Evolutionary conservation across 495 filamentous ascomycete species (phyloP), one percentile per base, ranked within the genome.

Genomic region (Elaphomyces granulatus): DNA sequence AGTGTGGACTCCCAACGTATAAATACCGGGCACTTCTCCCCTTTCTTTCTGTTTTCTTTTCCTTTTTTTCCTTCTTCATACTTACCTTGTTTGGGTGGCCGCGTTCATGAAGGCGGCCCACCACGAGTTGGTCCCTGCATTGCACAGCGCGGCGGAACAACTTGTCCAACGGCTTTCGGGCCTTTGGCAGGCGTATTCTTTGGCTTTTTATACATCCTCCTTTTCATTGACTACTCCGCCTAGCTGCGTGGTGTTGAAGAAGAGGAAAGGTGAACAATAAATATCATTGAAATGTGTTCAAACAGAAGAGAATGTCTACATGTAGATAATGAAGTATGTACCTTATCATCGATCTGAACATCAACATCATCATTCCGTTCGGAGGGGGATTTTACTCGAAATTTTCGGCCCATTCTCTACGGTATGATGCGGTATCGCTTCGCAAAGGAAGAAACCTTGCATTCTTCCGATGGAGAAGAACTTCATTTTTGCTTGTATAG

Each of bases 101-200:
- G 51, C 49, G 64, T 53, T 70, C 63, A 72, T 53, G 61, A 68
- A 66, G 55, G 54, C 64, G 50, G 60, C 51, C 44, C 59, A 52
- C 61, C 57, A 71, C 59, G 55, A 51, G 49, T 61, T 56, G 56
- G 68, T 63, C 58, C 71, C 71, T 77, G 66, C 72, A 80, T 78
- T 74, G 74, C 72, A 77, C 75, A 77, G 50, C 72, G 74, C 60
- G 75, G 72, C 57, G 68, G 60, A 69, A 54, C 67, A 63, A 61
- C 63, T 56, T 51, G 66, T 63, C 61, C 64, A 74, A 63, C 67
- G 66, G 69, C 62, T 60, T 75, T 75, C 70, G 69, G 74, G 68
- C 65, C 67, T 65, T 62, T 70, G 66, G 68, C 64, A 67, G 67
- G 70, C 70, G 72, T 51, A 78, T 78, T 78, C 75, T 79, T 78